Evolutionary conservation across 1,284 basidiomycete genomes (phyloP).

Genomic region (Naganishia liquefaciens): DNA sequence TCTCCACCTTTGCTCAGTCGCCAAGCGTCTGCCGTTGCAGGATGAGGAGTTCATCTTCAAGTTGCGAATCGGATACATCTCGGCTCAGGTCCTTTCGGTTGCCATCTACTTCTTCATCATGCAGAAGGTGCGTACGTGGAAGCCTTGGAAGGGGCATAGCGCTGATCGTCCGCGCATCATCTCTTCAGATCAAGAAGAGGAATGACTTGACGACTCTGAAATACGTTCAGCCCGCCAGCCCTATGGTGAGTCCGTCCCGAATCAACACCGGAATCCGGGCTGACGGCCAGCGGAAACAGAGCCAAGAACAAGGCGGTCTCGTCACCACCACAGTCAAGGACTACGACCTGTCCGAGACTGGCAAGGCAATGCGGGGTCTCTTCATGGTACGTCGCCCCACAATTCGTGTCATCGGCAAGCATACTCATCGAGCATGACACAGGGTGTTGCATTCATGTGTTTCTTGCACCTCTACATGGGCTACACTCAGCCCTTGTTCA

Average conservation of each 20-base stretch:
- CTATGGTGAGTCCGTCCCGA: slow-evolving; percentile 59
- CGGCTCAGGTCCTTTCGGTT: slow-evolving; percentile 57
- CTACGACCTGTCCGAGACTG: slow-evolving; percentile 85
- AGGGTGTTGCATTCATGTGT: slow-evolving; percentile 78
- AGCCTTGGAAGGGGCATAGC: neutral
- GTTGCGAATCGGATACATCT: slow-evolving; percentile 80
- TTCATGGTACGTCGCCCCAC: slow-evolving; percentile 59
- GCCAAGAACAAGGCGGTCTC: slow-evolving; percentile 62
- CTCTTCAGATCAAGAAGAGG: slow-evolving; percentile 77
- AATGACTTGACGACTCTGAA: slow-evolving; percentile 95
- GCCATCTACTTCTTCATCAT: slow-evolving; percentile 49
- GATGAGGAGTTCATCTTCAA: slow-evolving; percentile 79
- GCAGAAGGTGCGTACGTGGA: slow-evolving; percentile 38
- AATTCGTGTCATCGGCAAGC: neutral
- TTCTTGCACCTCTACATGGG: slow-evolving; percentile 82
- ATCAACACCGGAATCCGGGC: slow-evolving; percentile 41
- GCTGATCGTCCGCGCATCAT: slow-evolving; percentile 10
- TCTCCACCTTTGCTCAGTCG: slow-evolving; percentile 57
- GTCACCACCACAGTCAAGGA: slow-evolving; percentile 91
- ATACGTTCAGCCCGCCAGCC: slow-evolving; percentile 63
- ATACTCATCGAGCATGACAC: neutral
- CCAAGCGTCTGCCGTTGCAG: slow-evolving; percentile 86
- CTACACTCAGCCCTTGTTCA: slow-evolving; percentile 89
- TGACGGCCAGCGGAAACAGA: slow-evolving; percentile 25
- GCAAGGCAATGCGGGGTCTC: slow-evolving; percentile 76